These are phyloP conservation scores for Hippophae tibetana DNA, from an alignment of 306 rosid species.

Conservation along the genomic window DNA sequence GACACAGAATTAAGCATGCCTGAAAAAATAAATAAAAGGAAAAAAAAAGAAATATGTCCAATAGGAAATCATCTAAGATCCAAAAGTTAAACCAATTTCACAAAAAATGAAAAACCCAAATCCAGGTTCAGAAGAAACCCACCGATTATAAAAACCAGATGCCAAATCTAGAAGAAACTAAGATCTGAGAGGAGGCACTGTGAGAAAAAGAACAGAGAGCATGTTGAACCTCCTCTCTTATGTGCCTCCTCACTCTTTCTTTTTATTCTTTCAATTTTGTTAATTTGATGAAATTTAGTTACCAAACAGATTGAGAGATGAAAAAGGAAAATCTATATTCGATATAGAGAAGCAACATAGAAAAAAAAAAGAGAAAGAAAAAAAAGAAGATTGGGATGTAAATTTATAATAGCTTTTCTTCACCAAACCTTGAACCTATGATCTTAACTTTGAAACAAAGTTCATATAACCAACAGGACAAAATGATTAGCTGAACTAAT, in stretches of 20 bases:
- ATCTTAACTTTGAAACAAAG: too few species aligned
- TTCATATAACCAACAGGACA: too few species aligned
- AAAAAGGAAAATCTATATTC: neutral
- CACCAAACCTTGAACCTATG: too few species aligned
- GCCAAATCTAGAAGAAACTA: conserved; percentile 42
- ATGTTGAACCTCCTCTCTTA: conserved; percentile 55
- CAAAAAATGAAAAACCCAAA: conserved; percentile 45
- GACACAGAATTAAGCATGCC: conserved; percentile 40
- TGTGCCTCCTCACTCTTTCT: conserved; percentile 52
- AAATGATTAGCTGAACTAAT: too few species aligned
- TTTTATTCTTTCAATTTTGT: conserved; percentile 49
- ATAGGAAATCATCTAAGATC: conserved; percentile 44
- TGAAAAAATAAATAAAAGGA: conserved; percentile 27
- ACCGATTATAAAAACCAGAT: conserved; percentile 74
- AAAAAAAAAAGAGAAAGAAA: too few species aligned
- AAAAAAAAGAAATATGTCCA: conserved; percentile 11
- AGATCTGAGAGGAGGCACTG: conserved; percentile 96
- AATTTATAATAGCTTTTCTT: too few species aligned
- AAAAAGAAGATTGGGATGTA: too few species aligned
- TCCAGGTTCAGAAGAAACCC: conserved; percentile 40
- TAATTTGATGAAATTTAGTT: conserved; percentile 55
- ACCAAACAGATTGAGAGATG: conserved; percentile 42
- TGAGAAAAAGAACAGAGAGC: conserved; percentile 55
- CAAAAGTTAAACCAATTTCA: conserved; percentile 28
- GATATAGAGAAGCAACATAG: too few species aligned